Base-by-base conservation (phyloP, 495 filamentous ascomycete genomes). In the Lindgomyces ingoldianus region DNA sequence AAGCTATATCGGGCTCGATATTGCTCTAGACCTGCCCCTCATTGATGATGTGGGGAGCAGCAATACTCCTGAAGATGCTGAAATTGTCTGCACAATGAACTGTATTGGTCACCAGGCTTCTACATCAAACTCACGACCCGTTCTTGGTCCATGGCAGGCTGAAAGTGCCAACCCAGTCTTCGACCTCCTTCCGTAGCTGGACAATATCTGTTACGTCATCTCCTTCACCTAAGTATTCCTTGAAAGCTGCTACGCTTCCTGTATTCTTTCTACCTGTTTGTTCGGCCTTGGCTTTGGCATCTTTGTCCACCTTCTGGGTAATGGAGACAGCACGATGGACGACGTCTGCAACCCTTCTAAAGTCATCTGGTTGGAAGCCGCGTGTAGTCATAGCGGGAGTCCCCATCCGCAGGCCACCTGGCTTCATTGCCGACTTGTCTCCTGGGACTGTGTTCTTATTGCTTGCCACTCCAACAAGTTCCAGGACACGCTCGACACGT, bases 401-500 rank as follows among this genome's bases (percentile, higher is more conserved):
- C 72, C 95, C 95, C 68, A 98, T 90, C 69, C 95, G 91, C 66
- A 99, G 86, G 81, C 95, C 95, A 72, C 87, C 89, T 48, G 95
- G 95, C 61, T 91, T 95, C 68, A 99, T 85, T 19, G 95, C 95
- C 41, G 90, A 95, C 83, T 96, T 98, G 84, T 99, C 95, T 62
- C 95, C 95, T 60, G 95, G 95, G 53, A 96, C 93, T 53, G 90
- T 85, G 83, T 99, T 99, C 85, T 99, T 99, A 87, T 99, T 99
- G 84, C 90, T 94, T 59, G 95, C 91, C 73, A 98, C 95, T 81
- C 96, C 97, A 77, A 95, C 92, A 76, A 96, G 91, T 81, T 99
- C 95, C 2, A 98, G 86, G 59, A 98, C 87, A 47, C 92, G 90
- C 83, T 99, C 95, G 42, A 98, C 91, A 77, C 95, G 91, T 41